Evolutionary conservation across 768 basidiomycete species (phyloP).

Genomic region (Tephrocybe rancida): DNA sequence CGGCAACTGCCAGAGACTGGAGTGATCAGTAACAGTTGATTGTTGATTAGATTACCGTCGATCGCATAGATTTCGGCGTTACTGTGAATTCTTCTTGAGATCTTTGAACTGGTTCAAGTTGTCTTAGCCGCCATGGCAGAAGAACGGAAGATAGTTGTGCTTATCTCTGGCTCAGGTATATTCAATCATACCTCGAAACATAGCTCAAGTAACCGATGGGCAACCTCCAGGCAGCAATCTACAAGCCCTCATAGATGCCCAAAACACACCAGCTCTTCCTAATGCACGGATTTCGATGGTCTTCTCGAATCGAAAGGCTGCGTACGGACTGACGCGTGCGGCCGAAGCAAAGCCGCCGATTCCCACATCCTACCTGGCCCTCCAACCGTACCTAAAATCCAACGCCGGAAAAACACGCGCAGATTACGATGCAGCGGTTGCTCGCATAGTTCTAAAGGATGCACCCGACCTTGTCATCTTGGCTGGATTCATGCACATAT

Average conservation of each 20-base stretch:
- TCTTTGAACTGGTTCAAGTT: constrained; percentile 2
- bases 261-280: constrained; percentile 72
- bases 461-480: constrained; percentile 87
- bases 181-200: constrained; percentile 7
- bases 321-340: constrained; percentile 88
- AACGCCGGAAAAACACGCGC: constrained; percentile 72
- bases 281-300: constrained; percentile 76
- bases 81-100: too few species aligned
- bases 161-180: constrained; percentile 59
- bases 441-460: constrained; percentile 59
- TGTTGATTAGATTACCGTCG: constrained; percentile 4
- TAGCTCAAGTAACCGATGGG: not conserved
- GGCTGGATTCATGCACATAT: constrained; percentile 99
- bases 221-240: constrained; percentile 82
- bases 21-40: too few species aligned
- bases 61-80: constrained; percentile 2
- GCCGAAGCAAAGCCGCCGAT: constrained; percentile 71
- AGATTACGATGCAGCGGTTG: constrained; percentile 87
- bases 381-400: constrained; percentile 81
- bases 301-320: constrained; percentile 89
- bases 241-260: constrained; percentile 93
- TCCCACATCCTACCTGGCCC: constrained; percentile 78
- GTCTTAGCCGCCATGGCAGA: constrained; percentile 14
- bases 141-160: constrained; percentile 41
- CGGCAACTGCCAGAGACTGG: too few species aligned